These are phyloP conservation scores for Hypoxylon sp. DNA, from an alignment of 2,329 filamentous ascomycete genomes.

Conservation along the genomic window DNA sequence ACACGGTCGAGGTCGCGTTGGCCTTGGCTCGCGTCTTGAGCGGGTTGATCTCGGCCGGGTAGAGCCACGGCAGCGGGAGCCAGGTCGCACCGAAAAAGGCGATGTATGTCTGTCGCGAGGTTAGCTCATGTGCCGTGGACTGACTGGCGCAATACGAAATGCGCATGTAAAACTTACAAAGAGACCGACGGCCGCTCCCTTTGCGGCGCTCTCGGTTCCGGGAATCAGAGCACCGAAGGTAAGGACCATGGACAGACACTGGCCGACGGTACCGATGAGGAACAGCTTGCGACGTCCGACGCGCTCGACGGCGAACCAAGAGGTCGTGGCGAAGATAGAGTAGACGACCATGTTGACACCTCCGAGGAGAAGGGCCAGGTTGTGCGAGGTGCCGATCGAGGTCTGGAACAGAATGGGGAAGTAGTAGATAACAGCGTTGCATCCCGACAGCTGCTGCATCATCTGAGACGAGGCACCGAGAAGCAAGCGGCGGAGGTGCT, in stretches of 20 bases:
- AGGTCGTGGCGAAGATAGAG: slow-evolving; percentile 47
- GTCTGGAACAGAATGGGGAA: slow-evolving; percentile 64
- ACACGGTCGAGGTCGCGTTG: slow-evolving; percentile 60
- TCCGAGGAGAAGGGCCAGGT: slow-evolving; percentile 58
- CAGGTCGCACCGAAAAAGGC: slow-evolving; percentile 72
- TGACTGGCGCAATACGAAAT: not conserved
- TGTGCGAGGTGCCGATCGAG: slow-evolving; percentile 51
- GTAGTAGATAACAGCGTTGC: slow-evolving; percentile 68
- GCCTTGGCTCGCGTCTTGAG: slow-evolving; percentile 56
- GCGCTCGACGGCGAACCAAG: slow-evolving; percentile 55
- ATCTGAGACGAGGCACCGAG: slow-evolving; percentile 66
- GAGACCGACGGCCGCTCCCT: slow-evolving; percentile 71
- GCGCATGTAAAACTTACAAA: slow-evolving; percentile 51
- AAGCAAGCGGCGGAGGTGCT: slow-evolving; percentile 69
- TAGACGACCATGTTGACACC: slow-evolving; percentile 47
- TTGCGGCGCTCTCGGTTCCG: slow-evolving; percentile 65
- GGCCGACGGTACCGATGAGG: slow-evolving; percentile 55
- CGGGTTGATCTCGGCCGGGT: slow-evolving; percentile 62
- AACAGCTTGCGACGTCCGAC: slow-evolving; percentile 56
- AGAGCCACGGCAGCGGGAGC: slow-evolving; percentile 69
- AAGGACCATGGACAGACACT: slow-evolving; percentile 66
- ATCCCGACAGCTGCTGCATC: slow-evolving; percentile 68
- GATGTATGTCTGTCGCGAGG: slow-evolving; percentile 61
- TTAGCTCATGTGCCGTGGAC: not conserved
- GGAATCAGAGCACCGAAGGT: slow-evolving; percentile 71